These are phyloP conservation scores for Diospyros lotus DNA, from an alignment of 148 eudicot species.

Conservation along the genomic window DNA sequence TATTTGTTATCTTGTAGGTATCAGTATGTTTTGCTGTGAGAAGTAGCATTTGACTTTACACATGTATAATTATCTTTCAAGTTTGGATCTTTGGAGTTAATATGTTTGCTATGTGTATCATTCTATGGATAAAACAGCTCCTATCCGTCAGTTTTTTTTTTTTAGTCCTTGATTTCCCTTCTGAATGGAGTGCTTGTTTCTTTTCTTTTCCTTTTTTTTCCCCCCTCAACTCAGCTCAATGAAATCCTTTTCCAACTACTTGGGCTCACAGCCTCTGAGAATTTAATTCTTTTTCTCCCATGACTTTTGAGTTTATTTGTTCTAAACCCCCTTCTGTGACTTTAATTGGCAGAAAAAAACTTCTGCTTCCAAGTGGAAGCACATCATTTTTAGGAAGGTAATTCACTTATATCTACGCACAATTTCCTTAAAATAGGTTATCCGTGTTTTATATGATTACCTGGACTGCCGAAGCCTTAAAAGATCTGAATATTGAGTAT, in stretches of 20 bases:
- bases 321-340: background rate
- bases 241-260: too few relatives aligned
- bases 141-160: background rate
- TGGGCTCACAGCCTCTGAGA: background rate
- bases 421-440: constrained; percentile 2
- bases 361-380: constrained; percentile 1
- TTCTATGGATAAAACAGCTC: background rate
- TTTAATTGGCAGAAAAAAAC: background rate
- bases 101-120: background rate
- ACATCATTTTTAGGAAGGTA: background rate
- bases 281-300: background rate
- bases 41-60: background rate
- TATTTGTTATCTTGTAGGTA: too few relatives aligned
- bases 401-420: background rate
- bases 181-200: background rate
- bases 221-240: background rate
- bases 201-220: background rate
- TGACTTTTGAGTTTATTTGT: background rate
- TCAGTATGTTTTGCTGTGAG: background rate
- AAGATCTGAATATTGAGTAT: constrained; percentile 38
- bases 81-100: background rate
- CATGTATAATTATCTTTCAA: background rate
- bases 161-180: too few relatives aligned
- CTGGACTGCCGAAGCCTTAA: constrained; percentile 12
- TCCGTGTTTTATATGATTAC: constrained; percentile 8